These are phyloP conservation scores for Boletus rubescentipes DNA, from an alignment of 768 basidiomycete species.

Conservation along the genomic window DNA sequence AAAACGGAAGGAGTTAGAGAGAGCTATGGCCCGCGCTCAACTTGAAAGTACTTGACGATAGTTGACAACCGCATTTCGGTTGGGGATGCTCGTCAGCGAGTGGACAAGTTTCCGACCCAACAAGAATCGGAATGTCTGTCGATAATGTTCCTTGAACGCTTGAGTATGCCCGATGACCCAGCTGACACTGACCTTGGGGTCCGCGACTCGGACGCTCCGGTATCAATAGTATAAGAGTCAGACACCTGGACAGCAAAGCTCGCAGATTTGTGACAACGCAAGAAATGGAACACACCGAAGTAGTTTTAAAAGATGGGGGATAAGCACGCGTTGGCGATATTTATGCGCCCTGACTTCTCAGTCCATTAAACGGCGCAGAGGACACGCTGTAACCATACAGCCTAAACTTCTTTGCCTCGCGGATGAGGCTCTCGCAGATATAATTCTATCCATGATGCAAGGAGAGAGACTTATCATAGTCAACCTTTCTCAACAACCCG, in stretches of 20 bases:
- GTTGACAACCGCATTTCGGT: background rate
- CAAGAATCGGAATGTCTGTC: background rate
- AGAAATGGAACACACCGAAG: slow-evolving; percentile 14
- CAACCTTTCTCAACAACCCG: too few species aligned
- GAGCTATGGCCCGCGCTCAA: background rate
- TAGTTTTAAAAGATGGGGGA: slow-evolving; percentile 10
- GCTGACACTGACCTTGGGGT: background rate
- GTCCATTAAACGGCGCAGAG: slow-evolving; percentile 8
- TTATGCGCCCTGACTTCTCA: slow-evolving; percentile 12
- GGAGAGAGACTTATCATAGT: too few species aligned
- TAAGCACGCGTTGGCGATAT: slow-evolving; percentile 14
- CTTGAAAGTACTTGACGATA: background rate
- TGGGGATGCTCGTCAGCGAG: background rate
- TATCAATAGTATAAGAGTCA: slow-evolving; percentile 10
- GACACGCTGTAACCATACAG: slow-evolving; percentile 15
- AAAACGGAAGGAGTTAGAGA: background rate
- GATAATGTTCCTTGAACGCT: background rate
- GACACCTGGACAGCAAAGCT: slow-evolving; percentile 3
- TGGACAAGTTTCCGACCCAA: background rate
- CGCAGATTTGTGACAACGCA: slow-evolving; percentile 3
- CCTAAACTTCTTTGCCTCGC: slow-evolving; percentile 18
- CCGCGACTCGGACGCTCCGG: slow-evolving; percentile 9
- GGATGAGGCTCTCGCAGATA: slow-evolving; percentile 3
- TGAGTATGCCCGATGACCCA: background rate
- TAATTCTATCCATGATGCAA: background rate